Conservation (phyloP, 305 asterid species). For the Nicotiana rustica region DNA sequence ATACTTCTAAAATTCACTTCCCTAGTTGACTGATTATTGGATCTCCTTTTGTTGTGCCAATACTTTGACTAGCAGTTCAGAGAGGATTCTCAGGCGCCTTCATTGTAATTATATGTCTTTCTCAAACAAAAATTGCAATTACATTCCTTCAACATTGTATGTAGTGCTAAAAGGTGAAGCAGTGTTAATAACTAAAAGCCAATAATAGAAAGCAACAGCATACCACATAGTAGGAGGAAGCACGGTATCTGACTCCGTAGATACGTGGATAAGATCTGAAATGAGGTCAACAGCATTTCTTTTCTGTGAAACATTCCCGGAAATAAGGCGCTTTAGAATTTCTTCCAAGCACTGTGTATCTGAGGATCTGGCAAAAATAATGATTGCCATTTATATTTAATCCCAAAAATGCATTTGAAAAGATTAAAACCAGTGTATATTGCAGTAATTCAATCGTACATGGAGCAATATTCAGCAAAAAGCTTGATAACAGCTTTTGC, state of each 20-base stretch:
- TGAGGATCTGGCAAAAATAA: constrained; percentile 67
- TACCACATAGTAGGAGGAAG: constrained; percentile 70
- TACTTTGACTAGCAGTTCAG: neutral
- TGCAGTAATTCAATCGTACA: constrained; percentile 49
- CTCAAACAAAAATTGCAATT: neutral
- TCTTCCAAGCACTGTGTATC: constrained; percentile 64
- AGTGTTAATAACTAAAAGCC: constrained; percentile 16
- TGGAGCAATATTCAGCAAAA: constrained; percentile 82
- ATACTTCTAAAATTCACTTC: constrained; percentile 11
- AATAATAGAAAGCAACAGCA: constrained; percentile 23
- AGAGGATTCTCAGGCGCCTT: constrained; percentile 4
- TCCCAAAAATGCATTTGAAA: constrained; percentile 33
- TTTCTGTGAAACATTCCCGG: constrained; percentile 65
- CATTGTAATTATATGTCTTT: neutral
- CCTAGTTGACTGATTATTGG: constrained; percentile 15
- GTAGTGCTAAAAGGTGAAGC: constrained; percentile 19
- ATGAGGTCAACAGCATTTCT: constrained; percentile 82
- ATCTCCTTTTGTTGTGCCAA: neutral
- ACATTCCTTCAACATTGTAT: neutral
- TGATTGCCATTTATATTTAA: constrained; percentile 37
- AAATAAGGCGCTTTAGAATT: constrained; percentile 63
- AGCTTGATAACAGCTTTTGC: constrained; percentile 87
- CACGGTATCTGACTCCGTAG: constrained; percentile 56
- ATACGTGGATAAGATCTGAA: constrained; percentile 65
- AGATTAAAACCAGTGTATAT: constrained; percentile 33